Conservation (phyloP, 352 stramenopile species). For the Globisporangium middletonii region DNA sequence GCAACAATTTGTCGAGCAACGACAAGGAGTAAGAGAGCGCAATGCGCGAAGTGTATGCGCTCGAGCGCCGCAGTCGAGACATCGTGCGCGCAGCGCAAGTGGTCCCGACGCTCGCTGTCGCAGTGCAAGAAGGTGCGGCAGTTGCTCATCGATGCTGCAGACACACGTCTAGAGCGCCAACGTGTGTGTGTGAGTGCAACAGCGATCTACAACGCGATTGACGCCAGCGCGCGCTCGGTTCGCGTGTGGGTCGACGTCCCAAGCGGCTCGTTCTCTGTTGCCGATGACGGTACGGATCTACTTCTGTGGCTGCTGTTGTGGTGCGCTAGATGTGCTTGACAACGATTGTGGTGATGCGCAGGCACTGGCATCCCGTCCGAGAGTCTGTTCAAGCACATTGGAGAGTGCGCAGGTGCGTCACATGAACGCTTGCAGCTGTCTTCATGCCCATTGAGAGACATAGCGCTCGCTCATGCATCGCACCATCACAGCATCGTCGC, state of each 20-base stretch:
- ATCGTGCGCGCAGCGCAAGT: slow-evolving; percentile 53
- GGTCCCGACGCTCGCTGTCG: slow-evolving; percentile 46
- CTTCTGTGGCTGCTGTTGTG: not conserved
- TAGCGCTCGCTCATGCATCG: not conserved
- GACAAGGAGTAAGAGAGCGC: not conserved
- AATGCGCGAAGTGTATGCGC: slow-evolving; percentile 18
- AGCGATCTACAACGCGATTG: slow-evolving; percentile 76
- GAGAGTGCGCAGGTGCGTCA: slow-evolving; percentile 34
- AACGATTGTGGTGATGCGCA: slow-evolving; percentile 12
- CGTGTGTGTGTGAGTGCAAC: too few species aligned
- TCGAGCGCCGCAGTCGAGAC: slow-evolving; percentile 33
- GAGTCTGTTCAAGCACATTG: slow-evolving; percentile 41
- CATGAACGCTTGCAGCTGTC: not conserved
- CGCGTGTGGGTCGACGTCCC: slow-evolving; percentile 34
- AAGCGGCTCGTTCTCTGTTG: slow-evolving; percentile 44
- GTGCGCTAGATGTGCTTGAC: not conserved
- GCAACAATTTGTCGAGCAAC: not conserved
- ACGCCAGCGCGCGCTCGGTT: slow-evolving; percentile 48
- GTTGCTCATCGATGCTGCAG: not conserved
- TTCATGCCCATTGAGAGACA: not conserved
- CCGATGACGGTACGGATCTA: slow-evolving; percentile 54
- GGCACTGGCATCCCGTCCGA: slow-evolving; percentile 55
- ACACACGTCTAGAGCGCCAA: not conserved
- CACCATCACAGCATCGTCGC: slow-evolving; percentile 31
- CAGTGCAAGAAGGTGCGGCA: slow-evolving; percentile 57